Conservation (phyloP, 495 filamentous ascomycete genomes). For the Stereocaulon alpinum region DNA sequence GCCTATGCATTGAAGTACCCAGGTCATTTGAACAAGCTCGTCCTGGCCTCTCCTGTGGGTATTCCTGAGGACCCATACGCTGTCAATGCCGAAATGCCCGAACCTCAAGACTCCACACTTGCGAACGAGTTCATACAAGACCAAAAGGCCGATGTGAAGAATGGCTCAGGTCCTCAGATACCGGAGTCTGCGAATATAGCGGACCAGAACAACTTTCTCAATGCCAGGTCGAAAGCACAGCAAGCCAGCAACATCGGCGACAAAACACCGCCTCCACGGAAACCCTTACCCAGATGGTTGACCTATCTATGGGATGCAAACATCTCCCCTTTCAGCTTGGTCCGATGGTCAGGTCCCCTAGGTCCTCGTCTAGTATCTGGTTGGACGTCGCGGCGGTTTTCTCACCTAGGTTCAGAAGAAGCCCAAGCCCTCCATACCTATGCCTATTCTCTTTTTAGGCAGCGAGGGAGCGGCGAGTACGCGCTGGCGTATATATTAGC, state of each 20-base stretch:
- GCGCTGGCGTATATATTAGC: constrained; percentile 86
- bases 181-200: constrained; percentile 30
- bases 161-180: constrained; percentile 21
- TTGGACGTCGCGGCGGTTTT: constrained; percentile 88
- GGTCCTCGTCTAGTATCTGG: constrained; percentile 88
- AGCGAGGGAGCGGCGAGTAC: constrained; percentile 90
- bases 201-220: constrained; percentile 51
- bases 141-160: constrained; percentile 48
- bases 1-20: constrained; percentile 96
- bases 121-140: constrained; percentile 67
- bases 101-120: constrained; percentile 57
- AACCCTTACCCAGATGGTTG: constrained; percentile 72
- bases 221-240: constrained; percentile 35
- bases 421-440: constrained; percentile 81
- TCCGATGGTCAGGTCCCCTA: constrained; percentile 83
- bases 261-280: constrained; percentile 38
- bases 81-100: constrained; percentile 68
- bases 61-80: constrained; percentile 94
- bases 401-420: constrained; percentile 72
- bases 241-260: constrained; percentile 23
- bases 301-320: constrained; percentile 95
- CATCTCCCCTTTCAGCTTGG: constrained; percentile 83
- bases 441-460: constrained; percentile 86
- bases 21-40: constrained; percentile 85
- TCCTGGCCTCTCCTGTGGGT: constrained; percentile 86